A percentile compares a stretch with the other conserved stretches of the same genome.
These are phyloP conservation scores for Saccharum spontaneum DNA, from an alignment of 176 grass and related monocot species.

Conservation along the genomic window DNA sequence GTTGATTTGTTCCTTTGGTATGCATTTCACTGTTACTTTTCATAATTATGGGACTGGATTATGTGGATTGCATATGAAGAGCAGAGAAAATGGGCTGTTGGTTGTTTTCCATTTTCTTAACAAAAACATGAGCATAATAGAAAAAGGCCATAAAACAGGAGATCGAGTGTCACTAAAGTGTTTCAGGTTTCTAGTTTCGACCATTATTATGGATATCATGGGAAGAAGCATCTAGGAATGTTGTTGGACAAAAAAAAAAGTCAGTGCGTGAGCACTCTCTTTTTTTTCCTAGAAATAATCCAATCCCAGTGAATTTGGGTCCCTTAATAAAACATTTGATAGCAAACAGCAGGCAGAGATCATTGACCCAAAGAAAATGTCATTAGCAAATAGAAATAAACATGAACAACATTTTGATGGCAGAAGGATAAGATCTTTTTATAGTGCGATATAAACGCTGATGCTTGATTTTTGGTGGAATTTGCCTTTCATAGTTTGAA, in stretches of 20 bases:
- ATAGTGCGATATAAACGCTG: background rate
- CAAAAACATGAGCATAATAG: too few species aligned
- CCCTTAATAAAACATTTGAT: background rate
- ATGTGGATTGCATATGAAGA: background rate
- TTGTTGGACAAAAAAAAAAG: background rate
- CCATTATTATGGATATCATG: background rate
- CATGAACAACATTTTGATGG: background rate
- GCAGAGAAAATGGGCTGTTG: background rate
- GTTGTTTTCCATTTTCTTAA: constrained; percentile 2
- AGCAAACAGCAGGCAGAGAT: background rate
- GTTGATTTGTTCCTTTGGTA: background rate
- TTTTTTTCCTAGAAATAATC: background rate
- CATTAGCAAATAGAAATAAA: background rate
- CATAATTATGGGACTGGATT: background rate
- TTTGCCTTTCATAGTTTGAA: background rate
- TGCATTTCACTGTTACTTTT: background rate
- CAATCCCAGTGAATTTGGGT: background rate
- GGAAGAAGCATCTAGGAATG: background rate
- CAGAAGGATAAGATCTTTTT: background rate
- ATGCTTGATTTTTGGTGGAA: background rate
- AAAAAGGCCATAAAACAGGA: background rate
- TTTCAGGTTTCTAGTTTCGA: background rate
- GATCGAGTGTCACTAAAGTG: background rate
- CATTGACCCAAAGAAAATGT: background rate
- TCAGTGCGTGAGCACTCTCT: background rate